Base-by-base conservation (phyloP, 805 yeast species). In the Cephaloascus fragrans region DNA sequence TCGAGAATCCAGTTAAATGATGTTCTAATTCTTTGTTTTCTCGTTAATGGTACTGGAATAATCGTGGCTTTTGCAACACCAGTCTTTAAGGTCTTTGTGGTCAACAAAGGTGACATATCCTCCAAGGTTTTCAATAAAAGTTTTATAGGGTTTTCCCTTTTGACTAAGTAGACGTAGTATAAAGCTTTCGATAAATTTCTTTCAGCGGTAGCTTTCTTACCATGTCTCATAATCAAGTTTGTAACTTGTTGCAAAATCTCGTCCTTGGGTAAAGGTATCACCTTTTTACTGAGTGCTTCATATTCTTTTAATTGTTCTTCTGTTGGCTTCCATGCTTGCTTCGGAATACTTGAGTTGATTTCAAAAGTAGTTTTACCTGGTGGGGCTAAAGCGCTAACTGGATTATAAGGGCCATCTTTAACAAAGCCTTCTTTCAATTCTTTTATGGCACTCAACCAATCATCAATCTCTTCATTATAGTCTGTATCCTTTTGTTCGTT, bases 1-100 rank as follows among this genome's bases (percentile, higher is more conserved):
- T 86, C 96, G 39, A 88, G 60, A 37, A 93, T 82, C 97, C 97
- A 93, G 47, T 69, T 61, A 69, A 94, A 84, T 2, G 97, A 96
- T 52, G 75, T 77, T 60, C 96, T 76, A 49, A 77, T 68, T 59
- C 97, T 75, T 62, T 88, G 95, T 61, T 87, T 79, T 51, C 76
- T 77, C 37, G 75, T 78, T 51, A 90, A 67, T 8, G 97, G 95
- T 29, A 75, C 77, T 4, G 98, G 98, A 37, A 86, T 81, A 32
- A 79, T 71, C 43, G 74, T 73, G 43, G 80, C 79, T 56, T 89
- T 86, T 34, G 97, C 97, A 40, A 82, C 82, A 42, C 93, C 93
- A 3, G 93, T 87, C 51, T 79, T 80, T 54, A 76, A 76, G 14
- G 87, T 78, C 55, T 78, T 82, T 28, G 88, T 75, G 43, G 78